Base-by-base conservation (phyloP, 805 yeast species). In the Nakazawaea peltata region DNA sequence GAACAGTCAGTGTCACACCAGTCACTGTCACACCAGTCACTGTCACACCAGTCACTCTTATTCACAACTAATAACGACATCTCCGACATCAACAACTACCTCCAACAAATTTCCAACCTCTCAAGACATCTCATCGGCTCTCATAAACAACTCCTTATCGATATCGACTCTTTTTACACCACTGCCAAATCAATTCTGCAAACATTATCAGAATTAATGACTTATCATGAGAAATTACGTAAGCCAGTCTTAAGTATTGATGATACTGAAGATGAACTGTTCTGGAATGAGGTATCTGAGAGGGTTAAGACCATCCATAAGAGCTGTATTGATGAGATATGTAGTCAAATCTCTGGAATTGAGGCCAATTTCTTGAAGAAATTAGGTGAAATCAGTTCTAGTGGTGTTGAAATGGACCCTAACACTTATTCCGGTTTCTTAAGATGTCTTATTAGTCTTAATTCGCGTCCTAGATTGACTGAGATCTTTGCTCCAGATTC, bases 241-340 rank as follows among this genome's bases (percentile, higher is more conserved):
- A 56, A 52, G 31, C 63, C 60, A 16, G 41, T 54, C 2, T 37
- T 59, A 26, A 52, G 63, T n/a, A 48, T 58, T 29, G 65, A 59
- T 42, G 63, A 58, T 33, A 39, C 42, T 24, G 63, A 58, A 28
- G 47, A 58, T 39, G 55, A 53, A 15, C 46, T 39, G 13, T 55
- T 52, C 32, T 59, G 65, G 65, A 13, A 26, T 4, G 6, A 14
- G 0, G 33, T 36, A 2, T 19, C 28, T 3, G 12, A 16, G 4
- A 30, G 18, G 6, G 28, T 38, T 5, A 27, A 22, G 10, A 15
- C 17, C 5, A 32, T 35, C 22, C 28, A 38, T 26, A 4, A 19
- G 8, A 6, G 5, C 16, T 17, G 28, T 3, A 11, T 37, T 25
- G 22, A 26, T 10, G 26, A 29, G 10, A 12, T 26, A 17, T 8